phyloP scores from a whole-genome alignment of 192 early-diverging fungal species.

The Gigaspora rosea region DNA sequence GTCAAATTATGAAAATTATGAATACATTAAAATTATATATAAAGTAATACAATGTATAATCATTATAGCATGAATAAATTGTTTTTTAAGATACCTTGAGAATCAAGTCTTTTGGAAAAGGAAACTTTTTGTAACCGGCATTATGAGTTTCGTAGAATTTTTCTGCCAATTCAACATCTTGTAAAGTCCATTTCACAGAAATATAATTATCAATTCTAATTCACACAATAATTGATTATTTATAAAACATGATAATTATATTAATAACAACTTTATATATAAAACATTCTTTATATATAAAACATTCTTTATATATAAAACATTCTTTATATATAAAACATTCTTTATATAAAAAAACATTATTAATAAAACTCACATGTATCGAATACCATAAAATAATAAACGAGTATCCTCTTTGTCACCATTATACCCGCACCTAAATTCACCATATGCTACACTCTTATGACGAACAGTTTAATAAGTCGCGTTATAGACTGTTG shows the following conservation, averaged over 20 bases:
- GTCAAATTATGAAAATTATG: too few relatives aligned
- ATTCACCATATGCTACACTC: constrained; percentile 85
- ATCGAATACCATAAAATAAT: constrained; percentile 84
- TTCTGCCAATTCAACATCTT: constrained; percentile 69
- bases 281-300: background rate
- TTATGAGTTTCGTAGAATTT: constrained; percentile 78
- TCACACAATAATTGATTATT: too few relatives aligned
- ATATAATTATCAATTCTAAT: constrained; percentile 72
- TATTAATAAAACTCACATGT: constrained; percentile 51
- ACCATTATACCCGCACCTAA: constrained; percentile 66
- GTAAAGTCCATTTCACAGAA: constrained; percentile 60
- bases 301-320: background rate
- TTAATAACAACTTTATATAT: background rate
- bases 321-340: background rate
- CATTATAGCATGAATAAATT: background rate
- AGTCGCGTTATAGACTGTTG: too few relatives aligned
- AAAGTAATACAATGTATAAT: background rate
- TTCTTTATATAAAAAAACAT: background rate
- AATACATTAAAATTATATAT: too few relatives aligned
- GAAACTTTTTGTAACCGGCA: constrained; percentile 62
- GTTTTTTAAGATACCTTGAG: constrained; percentile 47
- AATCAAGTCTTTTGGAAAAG: constrained; percentile 80
- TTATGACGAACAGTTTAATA: constrained; percentile 21
- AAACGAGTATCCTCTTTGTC: constrained; percentile 72
- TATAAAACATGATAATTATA: background rate